Conservation (phyloP, 305 asterid species). For the Fraxinus latifolia region DNA sequence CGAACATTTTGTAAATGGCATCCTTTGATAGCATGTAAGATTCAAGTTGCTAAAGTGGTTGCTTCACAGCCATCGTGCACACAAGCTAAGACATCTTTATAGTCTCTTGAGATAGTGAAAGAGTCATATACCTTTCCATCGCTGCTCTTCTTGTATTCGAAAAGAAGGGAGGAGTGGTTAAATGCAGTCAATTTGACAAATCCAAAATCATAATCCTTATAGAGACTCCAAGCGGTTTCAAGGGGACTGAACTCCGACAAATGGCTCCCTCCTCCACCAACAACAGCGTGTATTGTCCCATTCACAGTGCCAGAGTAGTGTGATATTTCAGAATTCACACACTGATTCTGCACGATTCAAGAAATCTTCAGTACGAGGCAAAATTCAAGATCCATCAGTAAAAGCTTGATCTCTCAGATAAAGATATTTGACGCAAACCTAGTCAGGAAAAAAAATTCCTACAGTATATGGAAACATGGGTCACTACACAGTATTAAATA, state of each 20-base stretch:
- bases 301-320: no score
- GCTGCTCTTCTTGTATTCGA: conserved; percentile 73
- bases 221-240: conserved; percentile 42
- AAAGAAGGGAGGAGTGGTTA: conserved; percentile 60
- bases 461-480: not conserved
- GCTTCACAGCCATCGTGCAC: conserved; percentile 68
- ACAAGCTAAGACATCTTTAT: conserved; percentile 69
- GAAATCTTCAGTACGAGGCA: not conserved
- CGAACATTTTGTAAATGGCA: not conserved
- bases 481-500: not conserved
- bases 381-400: no score
- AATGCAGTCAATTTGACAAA: conserved; percentile 66
- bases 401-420: not conserved
- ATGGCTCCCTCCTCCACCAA: no score
- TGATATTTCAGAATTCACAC: no score
- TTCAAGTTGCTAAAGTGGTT: conserved; percentile 50
- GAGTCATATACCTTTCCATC: conserved; percentile 76
- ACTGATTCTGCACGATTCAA: no score
- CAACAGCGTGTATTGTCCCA: no score
- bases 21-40: not conserved
- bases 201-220: conserved; percentile 70
- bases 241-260: not conserved
- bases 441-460: not conserved
- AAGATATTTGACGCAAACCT: not conserved
- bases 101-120: conserved; percentile 71